phyloP scores from a whole-genome alignment of 2,329 filamentous ascomycete genomes.

The Penicillium sp. region DNA sequence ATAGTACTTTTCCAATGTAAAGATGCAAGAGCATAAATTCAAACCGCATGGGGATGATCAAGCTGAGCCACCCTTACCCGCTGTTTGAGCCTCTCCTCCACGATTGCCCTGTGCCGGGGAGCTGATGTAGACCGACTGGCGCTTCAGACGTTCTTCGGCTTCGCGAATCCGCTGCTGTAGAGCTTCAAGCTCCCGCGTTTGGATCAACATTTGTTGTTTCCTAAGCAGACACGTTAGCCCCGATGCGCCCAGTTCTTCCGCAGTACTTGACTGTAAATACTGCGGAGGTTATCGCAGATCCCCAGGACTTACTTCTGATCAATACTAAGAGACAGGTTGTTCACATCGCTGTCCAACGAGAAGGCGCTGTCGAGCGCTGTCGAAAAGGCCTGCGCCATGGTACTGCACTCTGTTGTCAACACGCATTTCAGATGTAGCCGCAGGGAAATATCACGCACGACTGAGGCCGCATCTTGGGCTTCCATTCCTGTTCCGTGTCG shows the following conservation, averaged over 20 bases:
- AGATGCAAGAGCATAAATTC: neutral
- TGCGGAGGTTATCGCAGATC: neutral
- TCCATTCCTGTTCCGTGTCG: slow-evolving; percentile 71
- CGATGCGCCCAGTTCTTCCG: neutral
- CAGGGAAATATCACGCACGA: slow-evolving; percentile 58
- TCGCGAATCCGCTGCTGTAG: slow-evolving; percentile 79
- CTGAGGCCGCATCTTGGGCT: slow-evolving; percentile 74
- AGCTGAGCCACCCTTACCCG: slow-evolving; percentile 22
- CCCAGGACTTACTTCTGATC: slow-evolving; percentile 65
- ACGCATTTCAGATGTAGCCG: neutral
- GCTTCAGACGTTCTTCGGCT: slow-evolving; percentile 71
- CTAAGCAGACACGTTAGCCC: slow-evolving; percentile 42
- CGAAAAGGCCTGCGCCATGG: slow-evolving; percentile 81
- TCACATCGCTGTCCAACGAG: slow-evolving; percentile 72
- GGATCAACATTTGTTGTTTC: slow-evolving; percentile 70
- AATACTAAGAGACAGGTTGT: slow-evolving; percentile 68
- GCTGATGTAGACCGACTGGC: slow-evolving; percentile 17
- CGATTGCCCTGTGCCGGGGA: slow-evolving; percentile 5
- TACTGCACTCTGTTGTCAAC: slow-evolving; percentile 52
- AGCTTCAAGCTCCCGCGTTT: slow-evolving; percentile 74
- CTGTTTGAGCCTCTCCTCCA: slow-evolving; percentile 14
- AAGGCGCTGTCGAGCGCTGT: slow-evolving; percentile 83
- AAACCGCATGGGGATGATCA: slow-evolving; percentile 13
- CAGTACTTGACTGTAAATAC: neutral
- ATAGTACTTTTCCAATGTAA: neutral